Conservation (phyloP, 2,329 filamentous ascomycete species). For the Huntiella abstrusa region DNA sequence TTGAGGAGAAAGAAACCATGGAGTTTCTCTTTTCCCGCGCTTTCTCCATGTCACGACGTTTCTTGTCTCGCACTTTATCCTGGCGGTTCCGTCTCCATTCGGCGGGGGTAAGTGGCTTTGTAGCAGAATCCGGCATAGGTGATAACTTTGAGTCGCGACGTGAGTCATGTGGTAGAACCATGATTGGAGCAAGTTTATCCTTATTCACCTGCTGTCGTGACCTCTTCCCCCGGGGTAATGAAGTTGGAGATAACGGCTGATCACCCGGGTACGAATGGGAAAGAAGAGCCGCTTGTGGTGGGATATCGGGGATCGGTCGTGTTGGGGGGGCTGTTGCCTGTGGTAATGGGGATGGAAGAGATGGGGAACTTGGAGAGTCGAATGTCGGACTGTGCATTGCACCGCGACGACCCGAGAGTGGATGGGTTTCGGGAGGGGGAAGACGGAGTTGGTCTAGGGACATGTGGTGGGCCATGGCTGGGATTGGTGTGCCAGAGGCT, state of each 20-base stretch:
- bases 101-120: neutral
- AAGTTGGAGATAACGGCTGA: no score
- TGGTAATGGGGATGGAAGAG: slow-evolving; percentile 6
- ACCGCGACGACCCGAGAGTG: slow-evolving; percentile 3
- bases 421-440: slow-evolving; percentile 4
- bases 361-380: slow-evolving; percentile 6
- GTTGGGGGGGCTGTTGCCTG: slow-evolving; percentile 5
- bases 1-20: neutral
- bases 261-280: neutral
- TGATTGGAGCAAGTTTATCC: slow-evolving; percentile 8
- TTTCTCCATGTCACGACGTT: slow-evolving; percentile 23
- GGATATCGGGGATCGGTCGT: slow-evolving; percentile 9
- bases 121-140: neutral
- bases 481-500: neutral
- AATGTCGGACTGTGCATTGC: slow-evolving; percentile 4
- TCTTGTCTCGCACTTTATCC: slow-evolving; percentile 23
- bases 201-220: slow-evolving; percentile 8
- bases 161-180: neutral
- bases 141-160: slow-evolving; percentile 5
- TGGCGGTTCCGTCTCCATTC: slow-evolving; percentile 10
- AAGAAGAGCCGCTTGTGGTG: slow-evolving; percentile 7
- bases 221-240: no score
- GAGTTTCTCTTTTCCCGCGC: slow-evolving; percentile 15
- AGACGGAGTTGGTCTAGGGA: neutral
- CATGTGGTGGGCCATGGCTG: neutral